A percentile compares a stretch with the other conserved stretches of the same genome.
These are phyloP conservation scores for Lyophyllum semitale DNA, from an alignment of 768 basidiomycete species.

Conservation along the genomic window DNA sequence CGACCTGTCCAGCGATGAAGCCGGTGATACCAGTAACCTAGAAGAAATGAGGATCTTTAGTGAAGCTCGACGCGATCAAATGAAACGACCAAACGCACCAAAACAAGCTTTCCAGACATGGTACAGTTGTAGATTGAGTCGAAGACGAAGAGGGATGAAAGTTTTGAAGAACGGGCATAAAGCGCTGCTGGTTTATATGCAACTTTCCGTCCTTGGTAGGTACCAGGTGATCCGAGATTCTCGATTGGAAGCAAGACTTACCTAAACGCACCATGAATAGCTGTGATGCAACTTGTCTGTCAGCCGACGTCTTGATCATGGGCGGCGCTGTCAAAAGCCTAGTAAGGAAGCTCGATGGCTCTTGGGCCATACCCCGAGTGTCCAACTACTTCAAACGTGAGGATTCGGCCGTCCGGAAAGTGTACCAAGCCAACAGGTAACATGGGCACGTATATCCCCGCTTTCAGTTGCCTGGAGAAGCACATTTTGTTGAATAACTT, in stretches of 20 bases:
- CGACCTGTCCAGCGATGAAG: constrained; percentile 42
- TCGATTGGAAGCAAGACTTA: background rate
- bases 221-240: background rate
- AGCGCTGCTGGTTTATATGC: constrained; percentile 1
- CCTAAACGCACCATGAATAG: background rate
- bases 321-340: background rate
- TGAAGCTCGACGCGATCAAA: background rate
- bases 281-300: background rate
- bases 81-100: constrained; percentile 13
- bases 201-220: background rate
- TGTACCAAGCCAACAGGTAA: too few species aligned
- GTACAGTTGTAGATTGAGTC: background rate
- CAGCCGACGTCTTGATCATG: constrained; percentile 5
- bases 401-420: background rate
- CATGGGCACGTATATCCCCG: background rate
- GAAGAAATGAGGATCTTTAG: background rate
- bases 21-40: constrained; percentile 44
- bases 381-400: background rate
- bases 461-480: too few species aligned
- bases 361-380: background rate
- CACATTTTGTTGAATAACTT: too few species aligned
- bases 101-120: constrained; percentile 22
- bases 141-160: constrained; percentile 2
- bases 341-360: too few species aligned
- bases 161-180: background rate